Evolutionary conservation across 2,329 filamentous ascomycete species (phyloP).

Genomic region (Penicillium sp.): DNA sequence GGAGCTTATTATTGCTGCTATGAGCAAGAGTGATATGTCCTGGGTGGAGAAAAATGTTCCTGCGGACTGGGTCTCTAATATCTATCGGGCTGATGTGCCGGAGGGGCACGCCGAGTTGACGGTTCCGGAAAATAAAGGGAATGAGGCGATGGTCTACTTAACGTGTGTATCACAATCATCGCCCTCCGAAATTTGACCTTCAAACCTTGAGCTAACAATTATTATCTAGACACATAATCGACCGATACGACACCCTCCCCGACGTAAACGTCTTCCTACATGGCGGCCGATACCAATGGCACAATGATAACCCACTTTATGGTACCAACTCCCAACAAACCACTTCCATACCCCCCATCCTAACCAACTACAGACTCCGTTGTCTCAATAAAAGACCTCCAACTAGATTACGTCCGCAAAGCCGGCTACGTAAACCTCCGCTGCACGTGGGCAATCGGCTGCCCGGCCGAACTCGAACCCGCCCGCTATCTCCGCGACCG

Average conservation of each 20-base stretch:
- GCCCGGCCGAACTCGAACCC: constrained; percentile 38
- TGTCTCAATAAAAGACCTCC: constrained; percentile 27
- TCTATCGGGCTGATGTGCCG: constrained; percentile 47
- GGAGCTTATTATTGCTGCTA: constrained; percentile 24
- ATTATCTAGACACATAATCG: constrained; percentile 21
- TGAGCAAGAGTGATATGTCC: constrained; percentile 21
- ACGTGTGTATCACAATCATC: constrained; percentile 34
- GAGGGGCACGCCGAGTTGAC: constrained; percentile 33
- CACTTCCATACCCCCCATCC: background rate
- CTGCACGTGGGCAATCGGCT: constrained; percentile 34
- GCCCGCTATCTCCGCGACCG: constrained; percentile 31
- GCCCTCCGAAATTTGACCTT: too few relatives aligned
- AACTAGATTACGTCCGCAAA: constrained; percentile 30
- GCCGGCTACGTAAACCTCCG: constrained; percentile 37
- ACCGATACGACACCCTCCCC: constrained; percentile 39
- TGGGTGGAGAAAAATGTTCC: constrained; percentile 21
- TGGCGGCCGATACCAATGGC: constrained; percentile 47
- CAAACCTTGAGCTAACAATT: background rate
- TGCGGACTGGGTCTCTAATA: constrained; percentile 18
- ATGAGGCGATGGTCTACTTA: constrained; percentile 52
- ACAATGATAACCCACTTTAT: constrained; percentile 28
- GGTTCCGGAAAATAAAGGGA: constrained; percentile 50
- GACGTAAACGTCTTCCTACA: constrained; percentile 46
- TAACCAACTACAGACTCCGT: constrained; percentile 21
- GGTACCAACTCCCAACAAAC: constrained; percentile 10